Percentiles rank a stretch among this genome's conserved stretches.
Conservation (phyloP, 1,284 basidiomycete genomes). For the Rhodotorula sp. region DNA sequence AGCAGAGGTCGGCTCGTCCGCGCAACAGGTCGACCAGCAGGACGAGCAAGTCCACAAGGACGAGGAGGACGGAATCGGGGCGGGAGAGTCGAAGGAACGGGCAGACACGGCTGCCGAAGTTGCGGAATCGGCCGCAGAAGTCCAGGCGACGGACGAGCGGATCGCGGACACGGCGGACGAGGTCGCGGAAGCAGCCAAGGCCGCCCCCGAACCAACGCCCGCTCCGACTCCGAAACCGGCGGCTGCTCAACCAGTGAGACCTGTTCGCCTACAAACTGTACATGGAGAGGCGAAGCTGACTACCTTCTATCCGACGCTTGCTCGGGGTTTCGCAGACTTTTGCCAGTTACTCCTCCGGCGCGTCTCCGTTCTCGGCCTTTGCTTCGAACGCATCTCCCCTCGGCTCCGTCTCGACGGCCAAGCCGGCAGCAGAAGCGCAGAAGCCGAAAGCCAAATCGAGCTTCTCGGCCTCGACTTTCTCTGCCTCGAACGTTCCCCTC, state of each 20-base stretch:
- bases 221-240: constrained; percentile 10
- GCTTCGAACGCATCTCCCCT: constrained; percentile 31
- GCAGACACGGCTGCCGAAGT: constrained; percentile 27
- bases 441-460: constrained; percentile 33
- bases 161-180: constrained; percentile 10
- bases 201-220: constrained; percentile 5
- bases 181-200: constrained; percentile 14
- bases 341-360: constrained; percentile 12
- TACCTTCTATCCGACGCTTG: neutral
- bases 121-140: constrained; percentile 8
- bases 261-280: neutral
- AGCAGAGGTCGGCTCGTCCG: constrained; percentile 29
- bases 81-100: constrained; percentile 4
- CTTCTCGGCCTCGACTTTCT: constrained; percentile 30
- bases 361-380: constrained; percentile 29
- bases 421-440: constrained; percentile 10
- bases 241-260: neutral
- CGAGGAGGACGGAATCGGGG: neutral
- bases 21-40: constrained; percentile 7
- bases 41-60: constrained; percentile 11
- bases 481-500: neutral
- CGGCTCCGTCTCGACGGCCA: constrained; percentile 20
- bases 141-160: constrained; percentile 14
- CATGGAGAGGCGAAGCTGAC: neutral
- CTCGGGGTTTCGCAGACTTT: neutral